Conservation (phyloP, 2,329 filamentous ascomycete species). For the Pseudofabraea citricarpa region DNA sequence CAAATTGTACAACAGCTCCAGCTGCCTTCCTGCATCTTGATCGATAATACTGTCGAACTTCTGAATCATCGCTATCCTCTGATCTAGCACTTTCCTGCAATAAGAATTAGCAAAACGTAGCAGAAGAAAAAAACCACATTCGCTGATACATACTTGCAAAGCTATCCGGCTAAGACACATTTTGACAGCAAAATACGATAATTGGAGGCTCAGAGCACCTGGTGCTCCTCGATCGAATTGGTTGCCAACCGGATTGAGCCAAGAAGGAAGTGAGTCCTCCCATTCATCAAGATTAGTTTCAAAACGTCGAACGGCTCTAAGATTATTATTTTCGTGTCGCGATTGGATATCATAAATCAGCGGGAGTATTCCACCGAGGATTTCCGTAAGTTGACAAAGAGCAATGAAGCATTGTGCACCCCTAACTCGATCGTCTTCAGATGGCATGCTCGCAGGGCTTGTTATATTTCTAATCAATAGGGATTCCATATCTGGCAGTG, state of each 20-base stretch:
- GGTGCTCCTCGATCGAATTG: not conserved
- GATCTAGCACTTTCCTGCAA: slow-evolving; percentile 1
- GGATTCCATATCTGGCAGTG: slow-evolving; percentile 10
- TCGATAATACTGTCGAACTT: slow-evolving; percentile 4
- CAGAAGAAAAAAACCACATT: not conserved
- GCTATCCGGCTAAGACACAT: slow-evolving; percentile 5
- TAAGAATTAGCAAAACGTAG: not conserved
- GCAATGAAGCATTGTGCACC: slow-evolving; percentile 14
- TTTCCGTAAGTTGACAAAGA: slow-evolving; percentile 14
- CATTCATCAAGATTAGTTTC: slow-evolving; percentile 3
- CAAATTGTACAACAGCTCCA: slow-evolving; percentile 17
- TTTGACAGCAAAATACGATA: slow-evolving; percentile 4
- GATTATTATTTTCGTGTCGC: not conserved
- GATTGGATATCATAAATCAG: slow-evolving; percentile 12
- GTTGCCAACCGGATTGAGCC: not conserved
- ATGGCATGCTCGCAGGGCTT: not conserved
- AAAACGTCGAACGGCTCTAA: slow-evolving; percentile 2
- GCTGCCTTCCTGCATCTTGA: slow-evolving; percentile 17
- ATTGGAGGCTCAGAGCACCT: slow-evolving; percentile 4
- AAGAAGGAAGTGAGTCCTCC: slow-evolving; percentile 5
- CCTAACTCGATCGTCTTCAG: slow-evolving; percentile 1
- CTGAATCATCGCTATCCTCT: slow-evolving; percentile 1
- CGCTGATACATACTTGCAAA: slow-evolving; percentile 3
- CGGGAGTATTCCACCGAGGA: slow-evolving; percentile 15
- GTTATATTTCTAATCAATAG: slow-evolving; percentile 7